A percentile compares a stretch with the other conserved stretches of the same genome.
Evolutionary conservation across 306 rosid genomes (phyloP).

Genomic region (Trichosanthes truncata): DNA sequence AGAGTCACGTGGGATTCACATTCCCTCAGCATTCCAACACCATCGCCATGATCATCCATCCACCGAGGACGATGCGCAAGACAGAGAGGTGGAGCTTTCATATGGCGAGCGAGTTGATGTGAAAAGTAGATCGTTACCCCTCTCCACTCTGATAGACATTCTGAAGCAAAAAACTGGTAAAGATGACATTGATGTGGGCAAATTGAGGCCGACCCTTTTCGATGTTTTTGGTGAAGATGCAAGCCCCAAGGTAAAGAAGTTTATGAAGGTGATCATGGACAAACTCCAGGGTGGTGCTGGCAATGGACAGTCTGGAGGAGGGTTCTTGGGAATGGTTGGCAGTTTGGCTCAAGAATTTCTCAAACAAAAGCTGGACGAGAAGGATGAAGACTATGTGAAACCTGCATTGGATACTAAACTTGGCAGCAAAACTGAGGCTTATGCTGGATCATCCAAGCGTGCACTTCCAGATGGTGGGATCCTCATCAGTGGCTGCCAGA

Average conservation of each 20-base stretch:
- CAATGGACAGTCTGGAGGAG: constrained; percentile 17
- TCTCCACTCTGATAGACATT: constrained; percentile 70
- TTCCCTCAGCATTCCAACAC: constrained; percentile 39
- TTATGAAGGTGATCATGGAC: constrained; percentile 41
- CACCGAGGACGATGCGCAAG: constrained; percentile 21
- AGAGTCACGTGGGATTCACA: constrained; percentile 64
- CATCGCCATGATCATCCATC: constrained; percentile 6
- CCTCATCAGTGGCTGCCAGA: constrained; percentile 74
- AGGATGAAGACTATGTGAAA: constrained; percentile 56
- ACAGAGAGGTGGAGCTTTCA: constrained; percentile 36
- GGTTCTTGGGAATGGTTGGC: constrained; percentile 51
- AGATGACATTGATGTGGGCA: constrained; percentile 78
- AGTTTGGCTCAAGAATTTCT: constrained; percentile 70
- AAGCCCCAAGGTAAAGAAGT: constrained; percentile 74
- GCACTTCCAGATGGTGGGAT: constrained; percentile 37
- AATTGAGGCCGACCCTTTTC: constrained; percentile 73
- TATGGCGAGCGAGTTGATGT: constrained; percentile 30
- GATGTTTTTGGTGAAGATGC: constrained; percentile 59
- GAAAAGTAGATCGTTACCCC: constrained; percentile 55
- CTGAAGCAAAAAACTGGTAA: constrained; percentile 91
- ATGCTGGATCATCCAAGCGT: constrained; percentile 39
- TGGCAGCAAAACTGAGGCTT: constrained; percentile 37
- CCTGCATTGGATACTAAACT: constrained; percentile 58
- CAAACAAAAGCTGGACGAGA: constrained; percentile 34
- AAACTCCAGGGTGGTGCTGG: constrained; percentile 36